Percentiles rank a stretch among this genome's conserved stretches.
Conservation (phyloP, 163 green algal genomes). For the Trebouxia gelatinosa region DNA sequence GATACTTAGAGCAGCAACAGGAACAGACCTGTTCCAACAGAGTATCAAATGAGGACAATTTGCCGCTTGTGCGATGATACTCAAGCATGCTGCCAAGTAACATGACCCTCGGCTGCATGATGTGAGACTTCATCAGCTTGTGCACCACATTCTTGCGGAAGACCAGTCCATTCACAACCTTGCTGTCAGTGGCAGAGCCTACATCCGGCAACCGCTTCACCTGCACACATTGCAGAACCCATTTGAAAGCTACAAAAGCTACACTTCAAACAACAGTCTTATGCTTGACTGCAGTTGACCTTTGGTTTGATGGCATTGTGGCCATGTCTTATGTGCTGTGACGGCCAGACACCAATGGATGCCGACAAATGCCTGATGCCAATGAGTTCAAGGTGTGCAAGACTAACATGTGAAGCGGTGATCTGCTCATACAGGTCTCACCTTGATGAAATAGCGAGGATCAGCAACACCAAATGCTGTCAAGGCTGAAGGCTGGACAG, state of each 20-base stretch:
- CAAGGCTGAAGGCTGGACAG: conserved; percentile 49
- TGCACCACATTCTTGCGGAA: conserved; percentile 89
- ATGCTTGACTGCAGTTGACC: background rate
- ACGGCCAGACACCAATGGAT: background rate
- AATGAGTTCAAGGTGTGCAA: too few species aligned
- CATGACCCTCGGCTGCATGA: conserved; percentile 70
- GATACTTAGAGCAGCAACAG: too few species aligned
- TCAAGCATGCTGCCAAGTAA: conserved; percentile 80
- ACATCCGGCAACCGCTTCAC: conserved; percentile 66
- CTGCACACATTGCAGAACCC: conserved; percentile 39
- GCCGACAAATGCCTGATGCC: background rate
- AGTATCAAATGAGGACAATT: conserved; percentile 77
- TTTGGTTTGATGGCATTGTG: background rate
- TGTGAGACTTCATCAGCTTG: conserved; percentile 75
- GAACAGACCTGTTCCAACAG: conserved; percentile 71
- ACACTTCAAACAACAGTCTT: background rate
- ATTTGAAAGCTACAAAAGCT: background rate
- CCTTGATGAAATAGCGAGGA: conserved; percentile 77
- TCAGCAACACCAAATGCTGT: conserved; percentile 57
- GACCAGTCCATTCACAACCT: conserved; percentile 77
- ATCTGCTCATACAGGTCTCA: conserved; percentile 19
- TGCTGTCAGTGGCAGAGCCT: conserved; percentile 54
- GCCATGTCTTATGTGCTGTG: background rate
- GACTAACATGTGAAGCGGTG: too few species aligned
- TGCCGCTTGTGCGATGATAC: conserved; percentile 57